phyloP scores from a whole-genome alignment of 805 yeast species.

The Hanseniaspora clermontiae region DNA sequence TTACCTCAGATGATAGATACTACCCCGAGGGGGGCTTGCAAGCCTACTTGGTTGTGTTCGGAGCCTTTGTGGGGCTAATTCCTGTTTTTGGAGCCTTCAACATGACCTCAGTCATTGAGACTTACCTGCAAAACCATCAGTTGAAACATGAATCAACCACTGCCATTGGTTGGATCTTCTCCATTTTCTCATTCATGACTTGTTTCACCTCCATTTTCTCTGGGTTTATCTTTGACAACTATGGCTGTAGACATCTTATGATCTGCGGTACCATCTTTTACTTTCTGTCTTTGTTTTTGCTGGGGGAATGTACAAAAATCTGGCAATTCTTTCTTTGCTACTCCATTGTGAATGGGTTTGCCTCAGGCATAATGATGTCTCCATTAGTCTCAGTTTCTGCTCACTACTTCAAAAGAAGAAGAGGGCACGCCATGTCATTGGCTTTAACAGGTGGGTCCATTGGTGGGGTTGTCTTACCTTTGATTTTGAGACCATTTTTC shows the following conservation, averaged over 20 bases:
- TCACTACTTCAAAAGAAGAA: conserved; percentile 47
- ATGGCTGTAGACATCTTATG: conserved; percentile 37
- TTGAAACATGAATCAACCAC: conserved; percentile 35
- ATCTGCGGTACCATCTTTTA: conserved; percentile 32
- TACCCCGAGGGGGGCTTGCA: conserved; percentile 49
- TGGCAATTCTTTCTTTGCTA: conserved; percentile 53
- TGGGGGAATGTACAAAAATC: conserved; percentile 37
- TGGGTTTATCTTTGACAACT: conserved; percentile 47
- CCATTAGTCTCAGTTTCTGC: conserved; percentile 49
- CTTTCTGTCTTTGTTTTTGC: conserved; percentile 39
- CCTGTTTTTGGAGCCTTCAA: conserved; percentile 47
- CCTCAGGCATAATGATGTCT: conserved; percentile 43
- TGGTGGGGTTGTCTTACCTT: conserved; percentile 45
- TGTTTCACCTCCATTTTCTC: conserved; percentile 39
- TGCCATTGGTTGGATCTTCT: conserved; percentile 52
- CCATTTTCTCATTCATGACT: conserved; percentile 39
- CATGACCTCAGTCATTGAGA: conserved; percentile 49
- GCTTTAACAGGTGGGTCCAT: conserved; percentile 42
- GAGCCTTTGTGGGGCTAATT: conserved; percentile 44
- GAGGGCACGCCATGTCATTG: conserved; percentile 43
- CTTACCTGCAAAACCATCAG: conserved; percentile 46
- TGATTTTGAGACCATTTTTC: conserved; percentile 35
- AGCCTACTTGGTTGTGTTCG: conserved; percentile 47
- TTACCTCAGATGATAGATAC: conserved; percentile 21
- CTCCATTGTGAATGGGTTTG: conserved; percentile 43